A percentile compares a stretch with the other conserved stretches of the same genome.
These are phyloP conservation scores for Phytophthora sp. DNA, from an alignment of 352 stramenopile genomes.

Conservation along the genomic window DNA sequence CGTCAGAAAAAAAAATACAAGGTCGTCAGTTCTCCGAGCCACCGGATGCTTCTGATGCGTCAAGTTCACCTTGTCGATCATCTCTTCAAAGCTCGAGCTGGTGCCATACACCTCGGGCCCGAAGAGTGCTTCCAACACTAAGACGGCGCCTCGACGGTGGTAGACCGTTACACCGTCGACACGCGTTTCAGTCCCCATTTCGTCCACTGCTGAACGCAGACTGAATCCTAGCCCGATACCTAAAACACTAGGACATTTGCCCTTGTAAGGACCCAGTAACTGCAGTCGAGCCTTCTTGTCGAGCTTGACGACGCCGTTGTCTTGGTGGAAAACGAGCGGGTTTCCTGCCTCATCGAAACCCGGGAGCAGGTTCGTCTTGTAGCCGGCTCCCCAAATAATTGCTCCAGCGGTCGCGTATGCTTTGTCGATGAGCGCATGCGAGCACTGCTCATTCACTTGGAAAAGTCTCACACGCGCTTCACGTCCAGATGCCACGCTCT, in stretches of 20 bases:
- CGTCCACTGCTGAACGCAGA: slow-evolving; percentile 73
- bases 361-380: slow-evolving; percentile 68
- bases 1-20: slow-evolving; percentile 19
- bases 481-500: slow-evolving; percentile 58
- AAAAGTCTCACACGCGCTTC: slow-evolving; percentile 77
- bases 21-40: not conserved
- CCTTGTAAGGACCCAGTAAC: slow-evolving; percentile 19
- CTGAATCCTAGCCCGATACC: slow-evolving; percentile 84
- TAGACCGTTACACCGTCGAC: slow-evolving; percentile 90
- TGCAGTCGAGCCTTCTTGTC: slow-evolving; percentile 64
- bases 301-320: slow-evolving; percentile 74
- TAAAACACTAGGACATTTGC: slow-evolving; percentile 47
- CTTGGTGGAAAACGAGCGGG: slow-evolving; percentile 47
- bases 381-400: slow-evolving; percentile 87
- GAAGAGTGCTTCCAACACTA: slow-evolving; percentile 80
- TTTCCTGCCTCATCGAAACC: slow-evolving; percentile 56
- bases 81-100: slow-evolving; percentile 77
- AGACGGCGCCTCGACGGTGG: slow-evolving; percentile 67
- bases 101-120: slow-evolving; percentile 63
- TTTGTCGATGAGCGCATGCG: slow-evolving; percentile 60
- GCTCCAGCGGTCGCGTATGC: slow-evolving; percentile 69
- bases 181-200: slow-evolving; percentile 77
- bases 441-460: slow-evolving; percentile 68
- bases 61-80: slow-evolving; percentile 75
- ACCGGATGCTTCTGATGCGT: slow-evolving; percentile 17